These are phyloP conservation scores for Rhodomyrtus tomentosa DNA, from an alignment of 345 rosid genomes.

Conservation along the genomic window DNA sequence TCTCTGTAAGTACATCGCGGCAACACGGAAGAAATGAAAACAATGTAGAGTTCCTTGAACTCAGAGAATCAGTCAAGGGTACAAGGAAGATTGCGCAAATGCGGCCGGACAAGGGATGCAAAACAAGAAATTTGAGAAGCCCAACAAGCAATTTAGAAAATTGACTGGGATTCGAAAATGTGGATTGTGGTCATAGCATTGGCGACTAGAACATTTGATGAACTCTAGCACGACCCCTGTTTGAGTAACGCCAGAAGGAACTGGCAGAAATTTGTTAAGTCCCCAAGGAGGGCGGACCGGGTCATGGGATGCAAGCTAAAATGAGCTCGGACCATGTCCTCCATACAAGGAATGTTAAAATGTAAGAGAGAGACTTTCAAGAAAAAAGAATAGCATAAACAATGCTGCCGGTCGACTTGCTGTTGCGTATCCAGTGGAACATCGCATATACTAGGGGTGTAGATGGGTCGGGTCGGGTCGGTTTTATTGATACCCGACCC, in stretches of 20 bases:
- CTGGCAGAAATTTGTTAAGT: too few species aligned
- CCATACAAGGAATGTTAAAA: neutral
- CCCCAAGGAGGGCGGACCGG: too few species aligned
- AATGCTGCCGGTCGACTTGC: neutral
- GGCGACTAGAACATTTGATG: neutral
- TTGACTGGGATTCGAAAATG: neutral
- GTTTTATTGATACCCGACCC: too few species aligned
- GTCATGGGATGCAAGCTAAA: too few species aligned
- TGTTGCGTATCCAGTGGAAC: too few species aligned
- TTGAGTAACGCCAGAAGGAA: too few species aligned
- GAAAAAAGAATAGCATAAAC: neutral
- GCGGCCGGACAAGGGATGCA: neutral
- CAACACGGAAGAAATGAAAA: too few species aligned
- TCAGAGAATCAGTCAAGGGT: neutral
- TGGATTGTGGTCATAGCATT: neutral
- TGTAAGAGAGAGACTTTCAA: neutral
- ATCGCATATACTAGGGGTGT: too few species aligned
- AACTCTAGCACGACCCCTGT: neutral
- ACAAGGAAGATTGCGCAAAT: neutral
- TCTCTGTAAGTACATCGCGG: too few species aligned
- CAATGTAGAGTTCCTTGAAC: neutral
- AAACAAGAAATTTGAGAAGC: neutral
- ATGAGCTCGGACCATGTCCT: neutral
- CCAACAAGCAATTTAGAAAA: neutral
- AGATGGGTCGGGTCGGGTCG: too few species aligned